Conservation (phyloP, 495 filamentous ascomycete genomes). For the Pyrenopolyporus hunteri region DNA sequence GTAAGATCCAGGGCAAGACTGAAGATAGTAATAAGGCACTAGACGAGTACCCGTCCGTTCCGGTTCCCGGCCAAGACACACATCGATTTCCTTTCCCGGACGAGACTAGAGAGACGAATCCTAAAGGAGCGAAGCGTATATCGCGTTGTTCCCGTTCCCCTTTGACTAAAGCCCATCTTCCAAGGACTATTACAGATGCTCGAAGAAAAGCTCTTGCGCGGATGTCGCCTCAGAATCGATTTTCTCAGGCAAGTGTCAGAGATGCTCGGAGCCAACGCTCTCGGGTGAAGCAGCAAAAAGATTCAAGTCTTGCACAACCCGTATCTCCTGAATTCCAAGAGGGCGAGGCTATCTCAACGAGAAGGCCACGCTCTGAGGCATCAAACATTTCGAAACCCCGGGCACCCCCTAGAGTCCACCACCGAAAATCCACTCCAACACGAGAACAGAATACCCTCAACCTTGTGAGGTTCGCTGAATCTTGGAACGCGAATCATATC, state of each 20-base stretch:
- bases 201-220: slow-evolving; percentile 36
- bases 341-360: background rate
- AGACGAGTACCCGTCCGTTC: background rate
- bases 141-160: background rate
- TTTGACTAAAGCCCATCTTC: slow-evolving; percentile 13
- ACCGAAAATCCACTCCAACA: slow-evolving; percentile 6
- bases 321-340: background rate
- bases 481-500: slow-evolving; percentile 29
- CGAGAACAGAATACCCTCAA: slow-evolving; percentile 17
- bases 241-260: background rate
- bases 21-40: background rate
- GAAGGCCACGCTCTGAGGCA: slow-evolving; percentile 28
- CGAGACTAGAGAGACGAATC: background rate
- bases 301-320: slow-evolving; percentile 12
- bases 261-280: background rate
- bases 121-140: background rate
- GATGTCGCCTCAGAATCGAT: slow-evolving; percentile 12
- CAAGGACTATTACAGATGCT: slow-evolving; percentile 31
- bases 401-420: background rate
- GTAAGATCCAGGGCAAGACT: background rate
- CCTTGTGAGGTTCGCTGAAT: slow-evolving; percentile 25
- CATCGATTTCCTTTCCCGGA: slow-evolving; percentile 24
- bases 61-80: background rate
- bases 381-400: slow-evolving; percentile 37
- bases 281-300: background rate